These are phyloP conservation scores for Cryphonectria parasitica DNA, from an alignment of 2,329 filamentous ascomycete species.

Conservation along the genomic window DNA sequence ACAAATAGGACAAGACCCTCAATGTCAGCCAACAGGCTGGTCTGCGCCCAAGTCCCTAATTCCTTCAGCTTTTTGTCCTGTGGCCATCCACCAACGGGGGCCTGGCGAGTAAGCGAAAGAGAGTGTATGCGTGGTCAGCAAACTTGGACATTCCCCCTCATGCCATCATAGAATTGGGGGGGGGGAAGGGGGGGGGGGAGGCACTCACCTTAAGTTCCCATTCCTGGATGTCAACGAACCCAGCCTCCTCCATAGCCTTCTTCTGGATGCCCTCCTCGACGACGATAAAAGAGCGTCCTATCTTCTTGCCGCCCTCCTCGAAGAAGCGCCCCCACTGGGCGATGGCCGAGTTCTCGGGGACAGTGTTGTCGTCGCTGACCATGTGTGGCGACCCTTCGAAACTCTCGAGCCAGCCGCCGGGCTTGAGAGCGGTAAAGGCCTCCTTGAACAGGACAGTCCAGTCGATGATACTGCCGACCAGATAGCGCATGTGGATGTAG, in stretches of 20 bases:
- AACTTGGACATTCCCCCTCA: not conserved
- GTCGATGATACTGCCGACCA: slow-evolving; percentile 57
- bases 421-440: slow-evolving; percentile 53
- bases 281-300: slow-evolving; percentile 50
- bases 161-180: not conserved
- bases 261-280: slow-evolving; percentile 56
- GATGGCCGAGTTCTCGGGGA: slow-evolving; percentile 30
- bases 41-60: slow-evolving; percentile 32
- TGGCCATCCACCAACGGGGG: slow-evolving; percentile 37
- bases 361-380: slow-evolving; percentile 35
- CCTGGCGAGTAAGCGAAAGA: slow-evolving; percentile 20
- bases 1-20: slow-evolving; percentile 37
- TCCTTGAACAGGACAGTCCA: slow-evolving; percentile 55
- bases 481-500: slow-evolving; percentile 60
- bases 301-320: slow-evolving; percentile 47
- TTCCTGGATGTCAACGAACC: slow-evolving; percentile 61
- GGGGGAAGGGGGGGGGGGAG: no score
- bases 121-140: slow-evolving; percentile 3
- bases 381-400: slow-evolving; percentile 31
- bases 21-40: slow-evolving; percentile 24
- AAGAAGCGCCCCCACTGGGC: slow-evolving; percentile 36
- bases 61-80: slow-evolving; percentile 36
- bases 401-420: slow-evolving; percentile 48
- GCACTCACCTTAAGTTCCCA: slow-evolving; percentile 50
- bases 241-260: slow-evolving; percentile 56